These are phyloP conservation scores for Diaporthe ampelina DNA, from an alignment of 2,329 filamentous ascomycete species.

Conservation along the genomic window DNA sequence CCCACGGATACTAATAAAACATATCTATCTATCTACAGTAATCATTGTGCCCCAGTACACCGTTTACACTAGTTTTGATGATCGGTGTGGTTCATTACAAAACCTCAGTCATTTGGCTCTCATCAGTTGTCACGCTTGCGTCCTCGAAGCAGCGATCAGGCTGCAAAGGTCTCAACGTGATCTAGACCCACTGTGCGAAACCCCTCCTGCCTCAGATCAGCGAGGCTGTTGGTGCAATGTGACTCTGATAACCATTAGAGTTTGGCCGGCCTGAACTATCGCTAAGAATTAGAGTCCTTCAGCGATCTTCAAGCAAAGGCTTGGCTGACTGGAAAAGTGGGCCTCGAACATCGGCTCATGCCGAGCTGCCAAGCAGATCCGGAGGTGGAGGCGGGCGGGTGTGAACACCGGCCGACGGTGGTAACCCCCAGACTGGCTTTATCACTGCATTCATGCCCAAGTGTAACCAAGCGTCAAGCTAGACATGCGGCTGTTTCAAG, in stretches of 20 bases:
- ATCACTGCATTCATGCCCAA: neutral
- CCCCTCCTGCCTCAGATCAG: neutral
- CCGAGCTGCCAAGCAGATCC: constrained; percentile 1
- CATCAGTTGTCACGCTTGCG: neutral
- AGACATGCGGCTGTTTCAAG: neutral
- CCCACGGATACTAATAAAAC: neutral
- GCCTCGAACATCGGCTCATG: neutral
- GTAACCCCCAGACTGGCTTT: neutral
- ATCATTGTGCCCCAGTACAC: too few species aligned
- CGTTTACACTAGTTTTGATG: neutral
- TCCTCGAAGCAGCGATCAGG: constrained; percentile 21
- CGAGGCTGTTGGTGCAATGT: neutral
- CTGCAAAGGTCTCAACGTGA: neutral
- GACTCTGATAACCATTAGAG: neutral
- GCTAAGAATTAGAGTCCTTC: neutral
- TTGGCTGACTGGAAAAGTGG: neutral
- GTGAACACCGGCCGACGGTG: neutral
- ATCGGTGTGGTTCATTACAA: neutral
- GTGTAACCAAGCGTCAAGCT: neutral
- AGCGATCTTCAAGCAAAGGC: neutral
- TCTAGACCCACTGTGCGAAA: constrained; percentile 10
- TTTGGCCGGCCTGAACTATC: constrained; percentile 22
- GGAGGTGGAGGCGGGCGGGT: neutral
- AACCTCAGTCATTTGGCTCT: neutral
- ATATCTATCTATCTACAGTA: neutral